These are phyloP conservation scores for Streptanthus diversifolius DNA, from an alignment of 345 rosid genomes.

Conservation along the genomic window DNA sequence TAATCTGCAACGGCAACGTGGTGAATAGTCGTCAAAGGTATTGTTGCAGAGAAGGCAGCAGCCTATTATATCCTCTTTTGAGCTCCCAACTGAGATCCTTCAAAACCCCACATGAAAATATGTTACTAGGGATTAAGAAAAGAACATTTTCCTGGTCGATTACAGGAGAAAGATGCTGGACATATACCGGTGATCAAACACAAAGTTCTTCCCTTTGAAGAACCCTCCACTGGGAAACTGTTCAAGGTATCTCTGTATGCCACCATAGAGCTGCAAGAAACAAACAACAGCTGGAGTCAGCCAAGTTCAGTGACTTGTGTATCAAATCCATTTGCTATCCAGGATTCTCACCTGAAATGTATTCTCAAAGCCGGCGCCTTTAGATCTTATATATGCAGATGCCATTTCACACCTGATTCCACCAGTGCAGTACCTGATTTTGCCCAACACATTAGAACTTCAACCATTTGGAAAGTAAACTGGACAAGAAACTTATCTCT, in stretches of 20 bases:
- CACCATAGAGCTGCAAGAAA: conserved; percentile 76
- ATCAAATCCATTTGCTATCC: conserved; percentile 10
- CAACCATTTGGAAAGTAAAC: not conserved
- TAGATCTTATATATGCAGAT: conserved; percentile 82
- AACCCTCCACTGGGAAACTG: conserved; percentile 87
- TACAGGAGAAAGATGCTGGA: not conserved
- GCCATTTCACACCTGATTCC: conserved; percentile 99
- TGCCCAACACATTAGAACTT: conserved; percentile 11
- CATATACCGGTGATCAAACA: conserved; percentile 85
- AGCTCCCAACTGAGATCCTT: conserved; percentile 91
- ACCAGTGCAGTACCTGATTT: conserved; percentile 90
- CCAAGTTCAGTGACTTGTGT: not conserved
- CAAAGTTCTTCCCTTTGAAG: conserved; percentile 93
- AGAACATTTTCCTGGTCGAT: not conserved
- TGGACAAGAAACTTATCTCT: not conserved
- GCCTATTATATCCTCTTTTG: conserved; percentile 52
- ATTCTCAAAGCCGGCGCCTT: conserved; percentile 85
- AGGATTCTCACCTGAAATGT: conserved; percentile 67
- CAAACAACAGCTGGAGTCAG: conserved; percentile 11
- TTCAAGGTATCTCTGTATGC: conserved; percentile 90
- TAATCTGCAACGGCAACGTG: conserved; percentile 69
- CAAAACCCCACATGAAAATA: conserved; percentile 18
- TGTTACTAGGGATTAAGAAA: not conserved
- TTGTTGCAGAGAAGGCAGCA: conserved; percentile 69
- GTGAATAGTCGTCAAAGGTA: conserved; percentile 76